Evolutionary conservation across 2,329 filamentous ascomycete genomes (phyloP).

Genomic region (Ascochyta pisi): DNA sequence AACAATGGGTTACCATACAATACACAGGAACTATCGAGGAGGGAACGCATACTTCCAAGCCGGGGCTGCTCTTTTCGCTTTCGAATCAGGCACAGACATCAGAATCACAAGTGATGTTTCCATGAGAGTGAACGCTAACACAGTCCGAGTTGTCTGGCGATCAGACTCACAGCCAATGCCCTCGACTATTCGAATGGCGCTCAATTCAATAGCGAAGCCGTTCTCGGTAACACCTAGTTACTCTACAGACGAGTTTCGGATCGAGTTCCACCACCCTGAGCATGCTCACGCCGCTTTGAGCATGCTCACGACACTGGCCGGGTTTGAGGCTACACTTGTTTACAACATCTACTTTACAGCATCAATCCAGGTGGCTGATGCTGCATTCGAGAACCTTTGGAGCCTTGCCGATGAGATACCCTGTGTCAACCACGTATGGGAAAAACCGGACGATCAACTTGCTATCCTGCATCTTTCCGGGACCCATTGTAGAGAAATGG

Average conservation of each 20-base stretch:
- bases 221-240: background rate
- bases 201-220: background rate
- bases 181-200: background rate
- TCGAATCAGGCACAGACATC: background rate
- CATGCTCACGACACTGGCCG: background rate
- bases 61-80: background rate
- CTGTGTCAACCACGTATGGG: background rate
- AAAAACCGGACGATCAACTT: background rate
- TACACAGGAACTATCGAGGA: background rate
- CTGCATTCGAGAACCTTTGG: background rate
- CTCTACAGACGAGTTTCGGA: background rate
- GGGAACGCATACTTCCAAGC: background rate
- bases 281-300: background rate
- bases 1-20: background rate
- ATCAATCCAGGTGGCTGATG: background rate
- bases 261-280: background rate
- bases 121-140: background rate
- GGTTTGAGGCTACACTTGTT: background rate
- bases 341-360: background rate
- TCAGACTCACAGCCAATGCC: background rate
- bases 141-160: background rate
- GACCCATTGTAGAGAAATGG: background rate
- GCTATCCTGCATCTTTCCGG: background rate
- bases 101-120: background rate
- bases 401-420: background rate